These are phyloP conservation scores for Telopea speciosissima DNA, from an alignment of 177 flowering plant species.

Conservation along the genomic window DNA sequence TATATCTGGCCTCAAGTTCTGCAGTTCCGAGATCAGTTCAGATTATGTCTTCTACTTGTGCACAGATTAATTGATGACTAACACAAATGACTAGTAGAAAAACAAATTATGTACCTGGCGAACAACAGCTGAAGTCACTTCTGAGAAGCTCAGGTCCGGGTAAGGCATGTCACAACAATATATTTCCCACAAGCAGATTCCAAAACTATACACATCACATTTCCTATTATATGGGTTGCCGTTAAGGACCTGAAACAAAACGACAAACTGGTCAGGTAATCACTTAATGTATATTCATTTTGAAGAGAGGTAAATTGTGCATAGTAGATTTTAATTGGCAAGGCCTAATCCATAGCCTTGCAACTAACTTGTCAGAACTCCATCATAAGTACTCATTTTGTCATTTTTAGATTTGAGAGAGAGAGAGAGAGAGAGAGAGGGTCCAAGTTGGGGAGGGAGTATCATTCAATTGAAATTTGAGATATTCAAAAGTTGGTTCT, in stretches of 20 bases:
- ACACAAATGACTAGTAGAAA: not conserved
- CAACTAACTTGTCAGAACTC: not conserved
- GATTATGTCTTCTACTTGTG: not conserved
- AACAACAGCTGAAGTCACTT: conserved; percentile 89
- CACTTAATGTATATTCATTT: not conserved
- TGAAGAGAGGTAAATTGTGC: too few species aligned
- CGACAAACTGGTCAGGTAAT: conserved; percentile 8
- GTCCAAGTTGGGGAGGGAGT: too few species aligned
- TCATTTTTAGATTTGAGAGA: too few species aligned
- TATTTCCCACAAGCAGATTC: conserved; percentile 95
- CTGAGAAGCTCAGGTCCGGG: conserved; percentile 93
- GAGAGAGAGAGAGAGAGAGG: too few species aligned
- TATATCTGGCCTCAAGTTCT: conserved; percentile 92
- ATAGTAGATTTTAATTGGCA: not conserved
- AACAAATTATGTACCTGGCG: conserved; percentile 54
- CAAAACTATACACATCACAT: conserved; percentile 96
- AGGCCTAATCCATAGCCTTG: not conserved
- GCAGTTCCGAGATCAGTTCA: conserved; percentile 11
- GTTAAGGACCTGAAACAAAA: conserved; percentile 63
- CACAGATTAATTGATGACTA: not conserved
- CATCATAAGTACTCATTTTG: not conserved
- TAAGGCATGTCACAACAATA: conserved; percentile 99
- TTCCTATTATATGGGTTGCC: conserved; percentile 90
- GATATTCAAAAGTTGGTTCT: too few species aligned
- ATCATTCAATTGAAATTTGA: too few species aligned